Base-by-base conservation (phyloP, 805 yeast genomes). In the Maudiozyma pseudohumilis region DNA sequence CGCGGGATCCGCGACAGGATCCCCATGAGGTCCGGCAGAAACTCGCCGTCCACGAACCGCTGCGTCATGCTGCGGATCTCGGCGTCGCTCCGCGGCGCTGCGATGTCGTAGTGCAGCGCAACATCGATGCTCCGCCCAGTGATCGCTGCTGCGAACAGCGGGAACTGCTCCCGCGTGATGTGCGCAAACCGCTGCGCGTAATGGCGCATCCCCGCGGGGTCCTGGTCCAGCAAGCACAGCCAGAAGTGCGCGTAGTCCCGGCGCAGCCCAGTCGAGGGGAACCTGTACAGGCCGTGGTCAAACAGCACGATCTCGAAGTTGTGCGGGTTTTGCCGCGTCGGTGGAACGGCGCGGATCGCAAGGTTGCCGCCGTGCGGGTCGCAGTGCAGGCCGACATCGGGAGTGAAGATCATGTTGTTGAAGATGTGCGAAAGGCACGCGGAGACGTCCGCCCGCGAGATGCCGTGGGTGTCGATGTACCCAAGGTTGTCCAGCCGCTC, bases 361-460 rank as follows among this genome's bases (percentile, higher is more conserved):
- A 92, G 65, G 52, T 92, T 92, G 0, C 99, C 99, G 9, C 95
- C 95, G 57, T 92, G 99, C 1, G 98, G 98, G 57, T 92, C 99
- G 63, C 98, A 92, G 57, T 92, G 99, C 30, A 92, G 73, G 1
- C 89, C 85, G 17, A 86, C 95, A 20, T 77, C 79, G 0, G 96
- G 94, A 2, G 94, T 80, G 64, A 92, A 92, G 29, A 92, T 86
- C 99, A 92, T 92, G 53, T 77, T 79, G 64, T 89, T 85, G 66
- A 92, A 92, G 21, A 86, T 78, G 49, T 89, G 95, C 0, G 96
- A 77, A 27, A 92, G 66, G 55, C 96, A 89, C 6, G 79, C 64
- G 2, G 94, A 79, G 7, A 92, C 94, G 44, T 83, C 82, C 1
- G 80, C 72, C 18, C 94, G 65, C 16, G 83, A 74, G 34, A 92